Base-by-base conservation (phyloP, 768 basidiomycete species). In the Hericium coralloides region DNA sequence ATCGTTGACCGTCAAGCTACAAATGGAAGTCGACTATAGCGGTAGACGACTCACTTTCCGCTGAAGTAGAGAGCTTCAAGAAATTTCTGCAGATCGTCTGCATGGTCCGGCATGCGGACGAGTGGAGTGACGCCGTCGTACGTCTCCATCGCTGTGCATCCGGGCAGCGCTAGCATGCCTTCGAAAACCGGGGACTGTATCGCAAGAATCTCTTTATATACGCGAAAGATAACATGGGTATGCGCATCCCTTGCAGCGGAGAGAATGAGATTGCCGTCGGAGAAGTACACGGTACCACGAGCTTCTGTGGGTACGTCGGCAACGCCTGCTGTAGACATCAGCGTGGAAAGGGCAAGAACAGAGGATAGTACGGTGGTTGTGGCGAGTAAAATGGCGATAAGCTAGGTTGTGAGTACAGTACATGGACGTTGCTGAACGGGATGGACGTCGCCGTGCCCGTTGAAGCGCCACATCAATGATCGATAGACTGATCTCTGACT, bases 41-140 rank as follows among this genome's bases (percentile, higher is more conserved):
- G 12, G 14, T 26, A 38, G 18, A 31, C 22, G 22, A 26, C 52
- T 26, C 37, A 53, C 52, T 15, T 12, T 53, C 20, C 26, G 26
- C 26, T 12, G 4, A 25, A 17, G 31, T 53, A 53, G 14, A 53
- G 22, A 15, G 36, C 37, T 31, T 38, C 37, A 26, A 62, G 59
- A 22, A 62, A 41, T 18, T 41, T 23, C 22, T 25, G 55, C 10
- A 62, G 43, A 53, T 61, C 39, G 6, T 56, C 55, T 26, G 38
- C 49, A 38, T 25, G n/a, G 31, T 62, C 60, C 26, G 49, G 56
- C 36, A 62, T 20, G 10, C 47, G 38, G 18, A 62, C 55, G 25
- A 61, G 12, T 22, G 50, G 58, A 23, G 38, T 31, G 26, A 31
- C 49, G 15, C 55, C 57, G 18, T 53, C 52, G 37, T 25, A 53